Evolutionary conservation across 2,329 filamentous ascomycete genomes (phyloP).

Genomic region (Trematosphaeria pertusa): DNA sequence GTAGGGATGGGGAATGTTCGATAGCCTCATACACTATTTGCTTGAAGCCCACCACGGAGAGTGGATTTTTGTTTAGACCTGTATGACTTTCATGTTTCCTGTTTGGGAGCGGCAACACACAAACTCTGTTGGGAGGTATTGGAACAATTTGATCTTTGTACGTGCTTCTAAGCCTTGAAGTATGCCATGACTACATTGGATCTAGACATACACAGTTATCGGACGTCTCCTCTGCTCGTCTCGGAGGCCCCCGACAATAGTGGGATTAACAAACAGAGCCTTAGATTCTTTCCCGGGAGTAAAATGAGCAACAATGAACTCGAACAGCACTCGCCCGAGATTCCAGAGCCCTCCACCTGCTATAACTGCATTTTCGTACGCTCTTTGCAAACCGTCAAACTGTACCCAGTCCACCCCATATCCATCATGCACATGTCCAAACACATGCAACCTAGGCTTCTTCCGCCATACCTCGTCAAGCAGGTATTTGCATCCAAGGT

Average conservation of each 20-base stretch:
- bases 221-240: slow-evolving; percentile 2
- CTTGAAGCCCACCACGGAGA: not conserved
- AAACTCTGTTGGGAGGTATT: too few relatives aligned
- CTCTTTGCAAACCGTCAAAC: slow-evolving; percentile 9
- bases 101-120: too few relatives aligned
- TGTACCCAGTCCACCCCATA: slow-evolving; percentile 2
- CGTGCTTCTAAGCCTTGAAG: too few relatives aligned
- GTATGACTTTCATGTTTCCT: too few relatives aligned
- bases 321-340: not conserved
- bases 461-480: slow-evolving; percentile 75
- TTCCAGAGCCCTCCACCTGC: slow-evolving; percentile 8
- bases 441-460: slow-evolving; percentile 74
- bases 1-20: too few relatives aligned
- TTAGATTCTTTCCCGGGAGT: slow-evolving; percentile 5
- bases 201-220: slow-evolving; percentile 1
- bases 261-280: slow-evolving; percentile 9
- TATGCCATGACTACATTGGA: not conserved
- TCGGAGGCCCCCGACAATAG: slow-evolving; percentile 2
- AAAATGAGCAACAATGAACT: not conserved
- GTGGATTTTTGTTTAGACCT: not conserved
- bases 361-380: slow-evolving; percentile 5
- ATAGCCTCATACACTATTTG: slow-evolving; percentile 4
- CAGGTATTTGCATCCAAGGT: slow-evolving; percentile 70
- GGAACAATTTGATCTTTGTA: too few relatives aligned
- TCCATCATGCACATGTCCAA: slow-evolving; percentile 78